Conservation (phyloP, 2,329 filamentous ascomycete genomes). For the Calonectria pseudoturangicola region DNA sequence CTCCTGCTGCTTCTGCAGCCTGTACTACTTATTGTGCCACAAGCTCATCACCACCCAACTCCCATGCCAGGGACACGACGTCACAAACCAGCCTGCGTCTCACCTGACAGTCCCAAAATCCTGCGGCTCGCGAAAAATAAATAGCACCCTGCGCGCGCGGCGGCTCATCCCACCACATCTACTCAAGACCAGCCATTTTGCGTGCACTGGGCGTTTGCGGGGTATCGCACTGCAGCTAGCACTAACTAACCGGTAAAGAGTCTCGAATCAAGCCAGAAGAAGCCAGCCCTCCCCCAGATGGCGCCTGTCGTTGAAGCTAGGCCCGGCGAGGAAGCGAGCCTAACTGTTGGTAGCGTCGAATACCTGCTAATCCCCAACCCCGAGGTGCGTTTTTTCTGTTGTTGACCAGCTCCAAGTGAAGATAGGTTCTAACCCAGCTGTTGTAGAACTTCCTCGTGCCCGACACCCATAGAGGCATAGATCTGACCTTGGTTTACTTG, state of each 20-base stretch:
- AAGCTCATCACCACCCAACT: neutral
- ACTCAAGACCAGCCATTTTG: neutral
- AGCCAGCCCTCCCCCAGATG: neutral
- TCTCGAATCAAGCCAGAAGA: neutral
- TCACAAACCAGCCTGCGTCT: neutral
- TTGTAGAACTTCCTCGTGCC: neutral
- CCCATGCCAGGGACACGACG: neutral
- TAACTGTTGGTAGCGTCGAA: neutral
- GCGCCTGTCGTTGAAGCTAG: neutral
- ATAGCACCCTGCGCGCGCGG: neutral
- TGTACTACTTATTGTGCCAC: neutral
- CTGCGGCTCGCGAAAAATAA: neutral
- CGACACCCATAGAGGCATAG: neutral
- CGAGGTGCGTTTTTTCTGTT: neutral
- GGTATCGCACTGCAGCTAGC: neutral
- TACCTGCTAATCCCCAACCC: neutral
- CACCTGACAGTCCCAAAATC: neutral
- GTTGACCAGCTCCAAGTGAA: neutral
- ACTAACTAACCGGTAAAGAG: neutral
- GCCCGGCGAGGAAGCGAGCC: neutral
- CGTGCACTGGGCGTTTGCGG: neutral
- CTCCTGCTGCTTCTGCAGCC: neutral
- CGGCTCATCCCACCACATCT: neutral
- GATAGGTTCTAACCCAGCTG: neutral
- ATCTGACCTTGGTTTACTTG: neutral